phyloP scores from a whole-genome alignment of 1,139 yeast genomes.

The Eremothecium gossypii region DNA sequence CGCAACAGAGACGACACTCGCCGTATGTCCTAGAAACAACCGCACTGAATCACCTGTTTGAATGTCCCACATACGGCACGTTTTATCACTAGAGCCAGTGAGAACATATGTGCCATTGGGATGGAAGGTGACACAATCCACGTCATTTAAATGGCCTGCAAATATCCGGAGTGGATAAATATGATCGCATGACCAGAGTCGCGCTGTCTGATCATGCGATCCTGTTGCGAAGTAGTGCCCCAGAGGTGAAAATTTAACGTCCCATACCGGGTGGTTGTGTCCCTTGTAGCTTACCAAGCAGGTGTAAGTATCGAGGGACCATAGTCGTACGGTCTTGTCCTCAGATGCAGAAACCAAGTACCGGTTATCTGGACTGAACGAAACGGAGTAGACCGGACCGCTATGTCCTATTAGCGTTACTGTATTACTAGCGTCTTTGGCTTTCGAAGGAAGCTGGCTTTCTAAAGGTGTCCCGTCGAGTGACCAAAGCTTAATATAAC shows the following conservation, averaged over 20 bases:
- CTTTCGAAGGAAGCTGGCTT: slow-evolving; percentile 10
- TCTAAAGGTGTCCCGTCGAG: slow-evolving; percentile 76
- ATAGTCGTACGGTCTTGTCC: slow-evolving; percentile 82
- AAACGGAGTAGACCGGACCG: slow-evolving; percentile 85
- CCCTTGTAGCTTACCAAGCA: slow-evolving; percentile 92
- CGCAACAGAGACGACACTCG: slow-evolving; percentile 74
- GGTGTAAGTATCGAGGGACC: slow-evolving; percentile 90
- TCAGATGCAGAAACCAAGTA: slow-evolving; percentile 79
- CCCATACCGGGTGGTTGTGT: slow-evolving; percentile 97
- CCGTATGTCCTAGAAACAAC: slow-evolving; percentile 90
- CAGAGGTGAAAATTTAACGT: slow-evolving; percentile 84
- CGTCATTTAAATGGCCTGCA: slow-evolving; percentile 96
- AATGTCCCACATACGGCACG: slow-evolving; percentile 98
- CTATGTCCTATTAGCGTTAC: slow-evolving; percentile 83
- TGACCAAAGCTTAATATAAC: slow-evolving; percentile 85
- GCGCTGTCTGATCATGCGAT: slow-evolving; percentile 94
- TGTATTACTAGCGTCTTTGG: slow-evolving; percentile 10
- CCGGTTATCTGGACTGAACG: slow-evolving; percentile 84
- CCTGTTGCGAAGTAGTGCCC: slow-evolving; percentile 98
- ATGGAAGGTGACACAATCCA: slow-evolving; percentile 90
- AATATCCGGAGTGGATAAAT: slow-evolving; percentile 90
- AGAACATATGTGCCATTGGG: slow-evolving; percentile 91
- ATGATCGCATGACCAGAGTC: slow-evolving; percentile 97
- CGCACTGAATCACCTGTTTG: slow-evolving; percentile 83
- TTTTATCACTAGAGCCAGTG: slow-evolving; percentile 92